These are phyloP conservation scores for Teratosphaeria gauchensis DNA, from an alignment of 2,329 filamentous ascomycete genomes.

Conservation along the genomic window DNA sequence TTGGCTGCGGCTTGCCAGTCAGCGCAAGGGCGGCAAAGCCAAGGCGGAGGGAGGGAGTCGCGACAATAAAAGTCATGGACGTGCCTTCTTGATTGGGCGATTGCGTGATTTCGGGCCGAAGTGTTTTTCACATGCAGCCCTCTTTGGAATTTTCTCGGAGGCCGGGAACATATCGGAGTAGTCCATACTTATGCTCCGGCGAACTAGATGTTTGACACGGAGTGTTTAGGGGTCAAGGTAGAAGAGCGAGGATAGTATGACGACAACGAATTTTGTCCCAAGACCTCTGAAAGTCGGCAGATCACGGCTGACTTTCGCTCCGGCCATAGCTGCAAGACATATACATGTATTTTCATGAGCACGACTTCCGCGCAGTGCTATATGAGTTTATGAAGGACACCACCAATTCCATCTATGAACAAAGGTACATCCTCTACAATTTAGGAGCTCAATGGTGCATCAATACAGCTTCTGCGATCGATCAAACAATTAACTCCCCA, in stretches of 20 bases:
- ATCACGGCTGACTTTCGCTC: too few relatives aligned
- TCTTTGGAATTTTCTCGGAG: not conserved
- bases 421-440: too few relatives aligned
- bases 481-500: not conserved
- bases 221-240: too few relatives aligned
- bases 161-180: too few relatives aligned
- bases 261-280: not conserved
- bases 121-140: not conserved
- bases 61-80: not conserved
- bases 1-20: not conserved
- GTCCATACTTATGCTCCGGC: too few relatives aligned
- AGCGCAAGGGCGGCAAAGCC: not conserved
- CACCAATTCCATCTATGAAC: too few relatives aligned
- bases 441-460: not conserved
- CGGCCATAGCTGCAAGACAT: too few relatives aligned
- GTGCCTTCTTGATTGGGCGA: not conserved
- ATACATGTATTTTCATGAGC: too few relatives aligned
- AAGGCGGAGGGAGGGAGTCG: not conserved
- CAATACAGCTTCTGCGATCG: not conserved
- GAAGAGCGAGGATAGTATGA: not conserved
- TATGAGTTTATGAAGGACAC: too few relatives aligned
- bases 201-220: too few relatives aligned
- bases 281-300: too few relatives aligned
- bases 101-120: not conserved
- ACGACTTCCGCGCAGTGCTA: too few relatives aligned